Evolutionary conservation across 2,329 filamentous ascomycete genomes (phyloP).

Genomic region (Gnomoniopsis smithogilvyi): DNA sequence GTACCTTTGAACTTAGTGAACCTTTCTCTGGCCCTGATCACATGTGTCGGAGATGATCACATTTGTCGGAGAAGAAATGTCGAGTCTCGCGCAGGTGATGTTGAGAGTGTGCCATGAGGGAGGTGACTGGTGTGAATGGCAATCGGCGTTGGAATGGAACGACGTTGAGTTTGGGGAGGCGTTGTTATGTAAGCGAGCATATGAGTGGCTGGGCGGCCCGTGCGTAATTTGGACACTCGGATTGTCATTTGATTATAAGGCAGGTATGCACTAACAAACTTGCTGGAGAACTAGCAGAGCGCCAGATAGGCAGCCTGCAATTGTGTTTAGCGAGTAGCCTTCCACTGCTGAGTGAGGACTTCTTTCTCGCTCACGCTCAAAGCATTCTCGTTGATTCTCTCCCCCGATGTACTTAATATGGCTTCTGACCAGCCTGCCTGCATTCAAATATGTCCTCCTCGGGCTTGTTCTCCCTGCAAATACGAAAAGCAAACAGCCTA

Average conservation of each 20-base stretch:
- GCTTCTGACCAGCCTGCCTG: too few species aligned
- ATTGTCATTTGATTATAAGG: background rate
- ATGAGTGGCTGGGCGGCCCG: background rate
- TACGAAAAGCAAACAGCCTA: too few species aligned
- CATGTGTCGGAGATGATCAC: background rate
- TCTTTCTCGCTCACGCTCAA: too few species aligned
- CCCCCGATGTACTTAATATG: too few species aligned
- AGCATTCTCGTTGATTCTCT: too few species aligned
- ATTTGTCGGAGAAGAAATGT: background rate
- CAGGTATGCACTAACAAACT: background rate
- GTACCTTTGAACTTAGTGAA: constrained; percentile 7
- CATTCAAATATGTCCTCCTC: too few species aligned
- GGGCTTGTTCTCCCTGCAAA: too few species aligned
- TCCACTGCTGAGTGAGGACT: too few species aligned
- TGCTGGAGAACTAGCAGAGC: background rate
- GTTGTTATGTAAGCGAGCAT: background rate
- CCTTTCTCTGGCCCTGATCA: background rate
- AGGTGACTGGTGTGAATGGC: background rate
- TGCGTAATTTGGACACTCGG: background rate
- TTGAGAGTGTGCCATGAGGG: background rate
- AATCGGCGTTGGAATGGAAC: too few species aligned
- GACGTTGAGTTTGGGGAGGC: too few species aligned
- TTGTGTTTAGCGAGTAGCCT: too few species aligned
- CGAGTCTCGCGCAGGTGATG: background rate
- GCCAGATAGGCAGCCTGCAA: too few species aligned